A percentile compares a stretch with the other conserved stretches of the same genome.
Conservation (phyloP, 164 flowering plant genomes). For the Sextonia rubra region DNA sequence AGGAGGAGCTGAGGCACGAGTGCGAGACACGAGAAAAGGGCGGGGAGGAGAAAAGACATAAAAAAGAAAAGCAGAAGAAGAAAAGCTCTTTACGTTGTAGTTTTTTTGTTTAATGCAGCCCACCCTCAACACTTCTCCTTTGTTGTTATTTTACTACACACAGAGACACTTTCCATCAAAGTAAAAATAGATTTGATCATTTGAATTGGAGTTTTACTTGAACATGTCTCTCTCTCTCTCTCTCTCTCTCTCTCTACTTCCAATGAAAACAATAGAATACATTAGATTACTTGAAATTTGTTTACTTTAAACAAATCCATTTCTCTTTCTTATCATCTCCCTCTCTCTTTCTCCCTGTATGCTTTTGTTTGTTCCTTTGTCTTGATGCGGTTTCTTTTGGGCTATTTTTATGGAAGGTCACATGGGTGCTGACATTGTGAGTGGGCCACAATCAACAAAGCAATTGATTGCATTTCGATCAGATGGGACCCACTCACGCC, state of each 20-base stretch:
- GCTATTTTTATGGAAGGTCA: conserved; percentile 7
- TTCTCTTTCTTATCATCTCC: not conserved
- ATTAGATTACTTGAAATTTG: not conserved
- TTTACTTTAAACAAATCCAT: not conserved
- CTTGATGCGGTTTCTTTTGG: conserved; percentile 4
- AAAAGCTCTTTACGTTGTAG: not conserved
- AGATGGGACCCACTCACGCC: not conserved
- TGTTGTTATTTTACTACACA: not conserved
- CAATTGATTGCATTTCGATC: conserved; percentile 9
- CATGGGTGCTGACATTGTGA: conserved; percentile 15
- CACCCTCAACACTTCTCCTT: not conserved
- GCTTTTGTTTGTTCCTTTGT: conserved; percentile 2
- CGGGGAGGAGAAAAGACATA: not conserved
- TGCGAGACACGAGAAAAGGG: conserved; percentile 5
- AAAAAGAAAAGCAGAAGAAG: not conserved
- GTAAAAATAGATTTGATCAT: not conserved
- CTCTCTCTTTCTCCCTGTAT: not conserved
- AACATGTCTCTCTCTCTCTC: not conserved
- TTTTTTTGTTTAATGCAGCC: not conserved
- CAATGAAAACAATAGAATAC: not conserved
- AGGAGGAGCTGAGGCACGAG: not conserved
- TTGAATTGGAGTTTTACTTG: not conserved
- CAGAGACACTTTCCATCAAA: conserved; percentile 2
- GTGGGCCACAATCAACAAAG: conserved; percentile 5
- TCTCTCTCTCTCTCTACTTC: not conserved